Base-by-base conservation (phyloP, 257 asterid species). In the Eucommia ulmoides region DNA sequence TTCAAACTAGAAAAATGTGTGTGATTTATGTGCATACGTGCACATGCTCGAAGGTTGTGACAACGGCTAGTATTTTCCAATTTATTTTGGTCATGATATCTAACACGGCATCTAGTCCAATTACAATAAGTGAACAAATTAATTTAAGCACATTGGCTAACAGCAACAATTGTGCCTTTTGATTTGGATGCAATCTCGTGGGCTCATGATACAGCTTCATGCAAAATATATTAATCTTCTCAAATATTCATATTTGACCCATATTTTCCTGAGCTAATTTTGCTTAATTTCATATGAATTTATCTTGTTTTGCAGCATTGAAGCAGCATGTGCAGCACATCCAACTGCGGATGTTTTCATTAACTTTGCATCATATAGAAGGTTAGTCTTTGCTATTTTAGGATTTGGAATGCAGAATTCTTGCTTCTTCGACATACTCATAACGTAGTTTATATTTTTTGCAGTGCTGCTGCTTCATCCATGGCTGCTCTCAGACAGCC, bases 281-380 rank as follows among this genome's bases (percentile, higher is more conserved):
- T 42, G 8, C 48, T 21, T 1, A 16, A 42, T 16, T 17, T 17
- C 20, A 42, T 42, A 2, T 42, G 15, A 15, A 1, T 42, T 42
- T 35, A 4, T 35, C n/a, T 35, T 15, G 38, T 10, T 42, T 42
- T 61, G 63, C 93, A 91, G 99, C 55, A 63, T 86, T 58, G 95
- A 86, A 68, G 87, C 95, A 5, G 96, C 99, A 33, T 75, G 93
- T 74, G 89, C 96, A 50, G 85, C 96, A 8, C 95, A 86, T 59
- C 95, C 99, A 22, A 91, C 89, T 2, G 96, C 99, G 42, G 99
- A 91, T 79, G 99, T 91, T 41, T 91, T 91, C 88, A 91, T 91
- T 41, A 86, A 91, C 76, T 91, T 91, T 57, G 99, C 99, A 51
- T 91, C 99, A 26, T 91, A 57, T 68, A 79, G 99, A 86, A 91